These are phyloP conservation scores for Auxenochlorella pyrenoidosa DNA, from an alignment of 139 green algal species.

Conservation along the genomic window DNA sequence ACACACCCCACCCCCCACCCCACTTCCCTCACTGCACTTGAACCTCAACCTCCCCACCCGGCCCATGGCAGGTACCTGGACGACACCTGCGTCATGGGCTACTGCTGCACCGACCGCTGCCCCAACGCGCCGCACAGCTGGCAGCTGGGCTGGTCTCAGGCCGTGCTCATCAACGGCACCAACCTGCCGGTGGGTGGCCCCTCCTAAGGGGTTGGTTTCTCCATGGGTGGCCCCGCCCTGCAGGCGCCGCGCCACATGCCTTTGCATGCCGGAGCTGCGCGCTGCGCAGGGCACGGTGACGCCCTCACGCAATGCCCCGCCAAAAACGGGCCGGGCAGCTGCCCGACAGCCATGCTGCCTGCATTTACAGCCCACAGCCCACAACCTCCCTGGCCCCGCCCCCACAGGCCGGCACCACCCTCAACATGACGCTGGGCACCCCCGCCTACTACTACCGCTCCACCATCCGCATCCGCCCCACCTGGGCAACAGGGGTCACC, in stretches of 20 bases:
- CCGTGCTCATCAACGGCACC: background rate
- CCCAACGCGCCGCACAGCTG: background rate
- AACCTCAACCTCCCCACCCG: too few species aligned
- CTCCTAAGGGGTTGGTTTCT: too few species aligned
- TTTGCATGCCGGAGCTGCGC: too few species aligned
- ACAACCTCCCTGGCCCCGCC: background rate
- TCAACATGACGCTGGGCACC: background rate
- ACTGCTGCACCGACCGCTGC: slow-evolving; percentile 6
- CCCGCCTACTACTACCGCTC: background rate
- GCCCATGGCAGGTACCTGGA: background rate
- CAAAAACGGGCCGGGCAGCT: too few species aligned
- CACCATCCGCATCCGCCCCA: background rate
- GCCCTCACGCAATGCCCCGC: too few species aligned
- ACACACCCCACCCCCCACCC: background rate
- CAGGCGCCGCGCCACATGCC: too few species aligned
- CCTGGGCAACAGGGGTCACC: background rate
- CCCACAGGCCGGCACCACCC: background rate
- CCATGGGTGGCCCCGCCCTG: too few species aligned
- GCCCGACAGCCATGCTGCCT: too few species aligned
- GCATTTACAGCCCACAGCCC: too few species aligned
- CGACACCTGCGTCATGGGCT: background rate
- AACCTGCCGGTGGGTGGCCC: background rate
- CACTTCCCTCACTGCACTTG: too few species aligned
- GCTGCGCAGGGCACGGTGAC: too few species aligned
- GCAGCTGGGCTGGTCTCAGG: background rate